Base-by-base conservation (phyloP, 139 green algal species). In the Astrephomene gubernaculifera region DNA sequence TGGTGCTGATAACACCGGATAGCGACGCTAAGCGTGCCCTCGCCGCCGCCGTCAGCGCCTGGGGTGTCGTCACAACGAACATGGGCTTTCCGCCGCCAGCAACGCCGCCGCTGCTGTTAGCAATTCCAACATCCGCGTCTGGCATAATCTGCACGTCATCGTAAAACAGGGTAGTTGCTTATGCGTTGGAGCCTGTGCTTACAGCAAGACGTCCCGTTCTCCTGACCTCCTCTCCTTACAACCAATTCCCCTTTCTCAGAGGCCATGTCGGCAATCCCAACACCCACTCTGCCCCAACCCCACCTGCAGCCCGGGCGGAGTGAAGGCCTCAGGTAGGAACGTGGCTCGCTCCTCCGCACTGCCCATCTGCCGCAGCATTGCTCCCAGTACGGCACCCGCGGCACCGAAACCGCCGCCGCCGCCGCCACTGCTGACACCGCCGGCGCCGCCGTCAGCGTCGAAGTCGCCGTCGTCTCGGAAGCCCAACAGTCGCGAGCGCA, bases 261-360 rank as follows among this genome's bases (percentile, higher is more conserved):
- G n/a, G n/a, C n/a, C n/a, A n/a, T n/a, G n/a, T n/a, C n/a, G n/a
- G n/a, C n/a, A n/a, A n/a, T n/a, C n/a, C n/a, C n/a, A n/a, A n/a
- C n/a, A 17, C 49, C 12, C 17, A 25, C 49, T 57, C 12, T 25
- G 49, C 12, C 49, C 49, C 49, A 17, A 17, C 49, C 49, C 2
- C 53, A 85, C 84, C 74, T 81, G 29, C 31, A 88, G 38, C 9
- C 84, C 84, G 1, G 84, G 84, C 49, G 84, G 84, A 31, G 76
- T 74, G 53, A 70, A 88, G 19, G 84, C 85, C 24, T 82, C 85
- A 10, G 85, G 68, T 69, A 89, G 60, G 65, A 74, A 39, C 22
- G 54, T 85, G 29, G 85, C 85, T 0, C 85, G 85, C 57, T 89
- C 85, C 76, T 82, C 85, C 24, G 75, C 14, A 43, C 75, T 82